Percentiles rank a stretch among this genome's conserved stretches.
Conservation (phyloP, 805 yeast genomes). For the Candida hispaniensis region DNA sequence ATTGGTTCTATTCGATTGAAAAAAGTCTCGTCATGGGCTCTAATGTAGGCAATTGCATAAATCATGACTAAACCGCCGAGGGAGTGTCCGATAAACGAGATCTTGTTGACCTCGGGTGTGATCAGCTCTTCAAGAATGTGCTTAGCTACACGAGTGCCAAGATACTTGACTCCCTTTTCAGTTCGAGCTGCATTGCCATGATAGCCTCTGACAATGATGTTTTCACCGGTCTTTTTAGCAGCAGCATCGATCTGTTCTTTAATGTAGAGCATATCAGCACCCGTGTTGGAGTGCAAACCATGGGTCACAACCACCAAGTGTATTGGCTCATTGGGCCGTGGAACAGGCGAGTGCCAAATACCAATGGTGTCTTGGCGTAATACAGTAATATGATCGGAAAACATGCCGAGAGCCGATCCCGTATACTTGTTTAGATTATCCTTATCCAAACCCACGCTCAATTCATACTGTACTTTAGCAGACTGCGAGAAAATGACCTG, state of each 20-base stretch:
- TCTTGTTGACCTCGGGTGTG: constrained; percentile 39
- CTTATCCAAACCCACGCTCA: constrained; percentile 38
- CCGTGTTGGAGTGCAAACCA: constrained; percentile 81
- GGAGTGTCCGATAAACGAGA: constrained; percentile 89
- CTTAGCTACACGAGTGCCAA: constrained; percentile 74
- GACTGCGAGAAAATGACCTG: constrained; percentile 66
- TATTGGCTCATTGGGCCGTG: constrained; percentile 41
- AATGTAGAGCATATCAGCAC: constrained; percentile 81
- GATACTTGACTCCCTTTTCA: constrained; percentile 72
- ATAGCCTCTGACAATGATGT: constrained; percentile 72
- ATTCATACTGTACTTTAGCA: constrained; percentile 57
- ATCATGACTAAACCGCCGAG: constrained; percentile 89
- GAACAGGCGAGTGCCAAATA: constrained; percentile 66
- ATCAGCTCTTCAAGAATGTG: constrained; percentile 50
- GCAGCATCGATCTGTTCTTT: constrained; percentile 65
- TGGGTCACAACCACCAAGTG: constrained; percentile 84
- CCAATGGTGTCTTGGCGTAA: constrained; percentile 45
- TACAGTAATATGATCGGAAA: constrained; percentile 24
- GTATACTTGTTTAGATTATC: constrained; percentile 19
- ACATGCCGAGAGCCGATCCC: constrained; percentile 2
- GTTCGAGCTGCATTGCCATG: constrained; percentile 80
- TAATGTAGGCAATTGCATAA: constrained; percentile 76
- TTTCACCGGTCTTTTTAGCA: constrained; percentile 38
- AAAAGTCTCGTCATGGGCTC: constrained; percentile 51
- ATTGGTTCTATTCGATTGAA: constrained; percentile 55